Base-by-base conservation (phyloP, 1,284 basidiomycete genomes). In the Ustilago loliicola region DNA sequence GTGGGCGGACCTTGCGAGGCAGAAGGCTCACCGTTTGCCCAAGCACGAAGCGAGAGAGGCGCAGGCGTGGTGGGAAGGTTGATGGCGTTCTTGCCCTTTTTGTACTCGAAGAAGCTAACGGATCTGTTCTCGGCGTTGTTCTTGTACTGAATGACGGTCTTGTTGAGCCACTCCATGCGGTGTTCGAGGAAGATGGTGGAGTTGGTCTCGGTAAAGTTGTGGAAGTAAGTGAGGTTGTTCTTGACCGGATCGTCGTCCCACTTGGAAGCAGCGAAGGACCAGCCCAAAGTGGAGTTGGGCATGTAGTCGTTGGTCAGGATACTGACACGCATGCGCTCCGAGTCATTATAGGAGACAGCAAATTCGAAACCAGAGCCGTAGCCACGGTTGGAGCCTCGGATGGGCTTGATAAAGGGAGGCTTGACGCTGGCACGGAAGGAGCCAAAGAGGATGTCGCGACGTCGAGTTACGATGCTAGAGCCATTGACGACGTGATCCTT, bases 381-480 rank as follows among this genome's bases (percentile, higher is more conserved):
- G 6, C 74, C 79, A 9, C 48, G 25, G 29, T 74, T 53, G 3
- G 34, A 56, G 15, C 72, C 63, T 1, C 66, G 72, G 2, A 62
- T 32, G 17, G 55, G 57, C 27, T 69, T 50, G 56, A 75, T 65
- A 40, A 69, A 75, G 5, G 78, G 72, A 56, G 80, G 77, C 54
- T 70, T 66, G 62, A 83, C 53, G 13, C 54, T 67, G 36, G 78
- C 72, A 47, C 81, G 69, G 64, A 83, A 80, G 30, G 79, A 72
- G 13, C 81, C 81, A 56, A 67, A 83, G n/a, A 79, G 79, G 42
- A 83, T 82, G 58, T 83, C 81, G 27, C 80, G 67, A 40, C 81
- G 69, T 30, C 80, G 65, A 6, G 80, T 74, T 25, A 77, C 69
- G 34, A 82, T 62, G 19, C 50, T 69, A 1, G 77, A 74, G 10